Conservation (phyloP, 2,329 filamentous ascomycete species). For the Exophiala sideris region DNA sequence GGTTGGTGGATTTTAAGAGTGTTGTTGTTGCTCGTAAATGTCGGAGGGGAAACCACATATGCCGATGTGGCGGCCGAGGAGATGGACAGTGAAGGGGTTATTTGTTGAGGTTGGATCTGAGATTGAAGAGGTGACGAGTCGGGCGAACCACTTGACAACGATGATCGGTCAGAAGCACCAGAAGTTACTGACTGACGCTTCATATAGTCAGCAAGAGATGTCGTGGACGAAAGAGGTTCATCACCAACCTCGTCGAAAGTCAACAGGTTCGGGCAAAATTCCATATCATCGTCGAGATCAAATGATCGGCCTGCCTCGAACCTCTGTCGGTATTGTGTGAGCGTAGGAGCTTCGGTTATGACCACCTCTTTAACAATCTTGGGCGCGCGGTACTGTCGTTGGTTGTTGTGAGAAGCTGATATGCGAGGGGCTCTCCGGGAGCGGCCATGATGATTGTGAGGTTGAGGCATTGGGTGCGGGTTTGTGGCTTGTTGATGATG, state of each 20-base stretch:
- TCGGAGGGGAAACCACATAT: conserved; percentile 52
- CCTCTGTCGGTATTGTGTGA: conserved; percentile 76
- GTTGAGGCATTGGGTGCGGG: conserved; percentile 37
- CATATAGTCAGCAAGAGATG: conserved; percentile 29
- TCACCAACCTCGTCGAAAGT: conserved; percentile 82
- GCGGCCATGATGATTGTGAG: conserved; percentile 60
- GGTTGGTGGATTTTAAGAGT: conserved; percentile 88
- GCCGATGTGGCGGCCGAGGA: conserved; percentile 56
- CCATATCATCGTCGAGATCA: conserved; percentile 90
- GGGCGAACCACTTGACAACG: conserved; percentile 89
- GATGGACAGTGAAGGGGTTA: conserved; percentile 70
- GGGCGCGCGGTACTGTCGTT: conserved; percentile 82
- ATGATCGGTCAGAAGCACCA: conserved; percentile 84
- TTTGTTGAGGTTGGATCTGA: conserved; percentile 67
- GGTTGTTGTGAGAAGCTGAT: conserved; percentile 74
- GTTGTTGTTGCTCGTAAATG: conserved; percentile 62
- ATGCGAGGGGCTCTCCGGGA: conserved; percentile 80
- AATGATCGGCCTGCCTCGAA: conserved; percentile 92
- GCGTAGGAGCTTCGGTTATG: conserved; percentile 67
- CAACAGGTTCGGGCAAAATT: conserved; percentile 89
- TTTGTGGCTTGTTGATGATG: conserved; percentile 53
- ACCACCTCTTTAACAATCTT: conserved; percentile 77
- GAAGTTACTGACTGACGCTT: conserved; percentile 91
- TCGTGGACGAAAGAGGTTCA: conserved; percentile 19
- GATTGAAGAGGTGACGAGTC: conserved; percentile 88